Percentiles rank a stretch among this genome's conserved stretches.
Evolutionary conservation across 306 rosid genomes (phyloP).

Genomic region (Elaeagnus macrophylla): DNA sequence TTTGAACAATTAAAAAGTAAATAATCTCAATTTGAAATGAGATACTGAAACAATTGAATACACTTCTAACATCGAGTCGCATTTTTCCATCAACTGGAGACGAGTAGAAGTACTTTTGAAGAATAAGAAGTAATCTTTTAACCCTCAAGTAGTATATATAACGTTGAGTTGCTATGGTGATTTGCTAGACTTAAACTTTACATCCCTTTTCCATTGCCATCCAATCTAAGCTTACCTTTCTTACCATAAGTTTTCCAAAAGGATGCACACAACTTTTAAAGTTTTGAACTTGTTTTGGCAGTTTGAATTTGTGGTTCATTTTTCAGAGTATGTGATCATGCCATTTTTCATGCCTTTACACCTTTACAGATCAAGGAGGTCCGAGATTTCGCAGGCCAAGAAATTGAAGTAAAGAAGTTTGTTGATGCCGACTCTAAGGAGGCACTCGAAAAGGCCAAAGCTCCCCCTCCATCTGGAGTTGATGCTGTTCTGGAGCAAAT

Average conservation of each 20-base stretch:
- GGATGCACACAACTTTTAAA: slow-evolving; percentile 3
- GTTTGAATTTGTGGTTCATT: slow-evolving; percentile 6
- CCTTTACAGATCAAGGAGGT: slow-evolving; percentile 69
- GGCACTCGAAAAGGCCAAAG: slow-evolving; percentile 61
- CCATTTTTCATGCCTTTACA: slow-evolving; percentile 11
- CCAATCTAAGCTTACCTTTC: no score
- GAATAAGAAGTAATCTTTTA: background rate
- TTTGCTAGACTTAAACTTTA: background rate
- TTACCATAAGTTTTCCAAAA: background rate
- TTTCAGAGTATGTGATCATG: slow-evolving; percentile 10
- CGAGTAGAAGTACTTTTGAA: no score
- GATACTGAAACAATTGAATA: no score
- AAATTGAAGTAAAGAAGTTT: slow-evolving; percentile 69
- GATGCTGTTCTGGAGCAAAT: slow-evolving; percentile 83
- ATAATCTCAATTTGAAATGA: no score
- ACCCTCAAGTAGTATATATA: slow-evolving; percentile 1
- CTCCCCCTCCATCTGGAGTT: slow-evolving; percentile 67
- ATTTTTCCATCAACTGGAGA: no score
- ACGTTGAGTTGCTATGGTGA: background rate
- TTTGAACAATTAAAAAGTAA: background rate
- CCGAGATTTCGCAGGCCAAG: slow-evolving; percentile 95
- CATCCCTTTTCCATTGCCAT: background rate
- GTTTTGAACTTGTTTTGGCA: background rate
- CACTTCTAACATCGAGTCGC: no score
- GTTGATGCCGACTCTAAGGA: slow-evolving; percentile 87